Evolutionary conservation across 495 filamentous ascomycete genomes (phyloP).

Genomic region (Xylaria telfairii): DNA sequence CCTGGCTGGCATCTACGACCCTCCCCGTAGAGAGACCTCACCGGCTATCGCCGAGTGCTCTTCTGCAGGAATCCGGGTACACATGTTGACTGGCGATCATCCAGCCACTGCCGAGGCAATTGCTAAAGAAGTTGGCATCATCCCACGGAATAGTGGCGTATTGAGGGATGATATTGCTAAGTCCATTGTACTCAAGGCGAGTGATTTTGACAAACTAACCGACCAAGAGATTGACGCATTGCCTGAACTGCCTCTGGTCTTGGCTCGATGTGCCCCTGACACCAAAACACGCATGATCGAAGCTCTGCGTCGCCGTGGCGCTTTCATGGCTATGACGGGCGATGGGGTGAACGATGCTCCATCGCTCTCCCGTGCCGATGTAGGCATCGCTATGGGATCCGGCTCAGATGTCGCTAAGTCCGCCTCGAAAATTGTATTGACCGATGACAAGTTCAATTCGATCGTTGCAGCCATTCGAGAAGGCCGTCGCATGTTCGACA

Average conservation of each 20-base stretch:
- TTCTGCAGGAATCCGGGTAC: constrained; percentile 74
- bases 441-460: constrained; percentile 86
- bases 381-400: constrained; percentile 86
- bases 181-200: constrained; percentile 67
- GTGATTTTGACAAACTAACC: constrained; percentile 66
- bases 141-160: constrained; percentile 62
- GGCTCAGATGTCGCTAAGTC: constrained; percentile 92
- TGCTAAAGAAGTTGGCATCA: constrained; percentile 76
- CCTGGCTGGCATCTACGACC: constrained; percentile 78
- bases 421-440: constrained; percentile 84
- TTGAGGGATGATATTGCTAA: constrained; percentile 60
- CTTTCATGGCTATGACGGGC: constrained; percentile 69
- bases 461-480: constrained; percentile 78
- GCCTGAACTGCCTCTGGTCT: constrained; percentile 65
- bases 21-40: constrained; percentile 71
- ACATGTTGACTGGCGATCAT: constrained; percentile 85
- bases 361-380: constrained; percentile 76
- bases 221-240: constrained; percentile 65
- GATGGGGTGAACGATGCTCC: constrained; percentile 90
- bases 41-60: constrained; percentile 69
- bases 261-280: constrained; percentile 69
- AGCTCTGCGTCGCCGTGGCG: constrained; percentile 65
- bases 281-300: constrained; percentile 75
- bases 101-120: constrained; percentile 77
- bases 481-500: constrained; percentile 76